These are phyloP conservation scores for Claviceps africana DNA, from an alignment of 2,329 filamentous ascomycete genomes.

Conservation along the genomic window DNA sequence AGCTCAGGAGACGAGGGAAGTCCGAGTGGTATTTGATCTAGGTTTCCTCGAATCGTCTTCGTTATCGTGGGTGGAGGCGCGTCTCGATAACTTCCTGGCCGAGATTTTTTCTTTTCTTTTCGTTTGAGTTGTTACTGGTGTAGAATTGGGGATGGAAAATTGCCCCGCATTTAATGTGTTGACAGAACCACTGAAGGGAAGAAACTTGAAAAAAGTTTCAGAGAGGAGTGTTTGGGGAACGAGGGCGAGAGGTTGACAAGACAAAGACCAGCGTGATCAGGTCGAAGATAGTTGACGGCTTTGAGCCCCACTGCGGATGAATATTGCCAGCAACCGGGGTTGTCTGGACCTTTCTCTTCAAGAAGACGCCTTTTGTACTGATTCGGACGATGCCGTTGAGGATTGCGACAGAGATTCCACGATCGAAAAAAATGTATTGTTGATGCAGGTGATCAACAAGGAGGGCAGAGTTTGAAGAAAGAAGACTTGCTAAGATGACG, in stretches of 20 bases:
- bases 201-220: too few species aligned
- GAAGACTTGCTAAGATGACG: slow-evolving; percentile 10
- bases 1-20: slow-evolving; percentile 1
- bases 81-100: slow-evolving; percentile 5
- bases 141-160: neutral
- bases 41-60: neutral
- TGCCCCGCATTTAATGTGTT: neutral
- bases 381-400: neutral
- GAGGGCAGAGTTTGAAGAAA: neutral
- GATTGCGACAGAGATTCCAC: neutral
- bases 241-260: neutral
- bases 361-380: neutral
- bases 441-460: neutral
- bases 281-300: neutral
- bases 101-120: neutral
- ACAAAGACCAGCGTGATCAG: neutral
- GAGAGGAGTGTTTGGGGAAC: neutral
- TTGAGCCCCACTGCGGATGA: neutral
- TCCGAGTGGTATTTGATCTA: neutral
- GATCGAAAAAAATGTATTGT: neutral
- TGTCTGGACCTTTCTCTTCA: neutral
- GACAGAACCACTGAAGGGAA: neutral
- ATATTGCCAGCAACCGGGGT: neutral
- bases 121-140: neutral
- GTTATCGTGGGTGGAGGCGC: slow-evolving; percentile 6